These are phyloP conservation scores for Acorus gramineus DNA, from an alignment of 106 monocot genomes.

Conservation along the genomic window DNA sequence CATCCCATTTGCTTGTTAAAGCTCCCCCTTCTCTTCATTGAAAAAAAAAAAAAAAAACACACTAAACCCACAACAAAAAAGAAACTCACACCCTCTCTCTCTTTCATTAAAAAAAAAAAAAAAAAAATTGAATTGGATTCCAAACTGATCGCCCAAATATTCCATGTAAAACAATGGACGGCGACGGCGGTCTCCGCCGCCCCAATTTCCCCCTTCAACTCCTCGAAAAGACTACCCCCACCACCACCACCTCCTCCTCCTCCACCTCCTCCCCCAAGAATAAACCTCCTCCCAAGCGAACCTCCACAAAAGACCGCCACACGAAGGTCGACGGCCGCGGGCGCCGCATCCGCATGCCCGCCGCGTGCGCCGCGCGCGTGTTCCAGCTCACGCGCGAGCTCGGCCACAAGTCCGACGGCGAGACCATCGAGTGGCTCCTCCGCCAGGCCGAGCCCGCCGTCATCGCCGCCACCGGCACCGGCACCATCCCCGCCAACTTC, in stretches of 20 bases:
- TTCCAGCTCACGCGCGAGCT: slow-evolving; percentile 78
- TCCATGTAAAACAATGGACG: no score
- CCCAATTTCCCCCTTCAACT: slow-evolving; percentile 86
- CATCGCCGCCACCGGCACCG: slow-evolving; percentile 80
- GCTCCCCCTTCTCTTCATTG: no score
- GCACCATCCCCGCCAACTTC: slow-evolving; percentile 90
- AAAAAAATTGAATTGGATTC: no score
- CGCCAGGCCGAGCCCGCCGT: slow-evolving; percentile 86
- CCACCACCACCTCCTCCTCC: background rate
- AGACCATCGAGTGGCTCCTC: slow-evolving; percentile 88
- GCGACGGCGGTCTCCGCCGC: slow-evolving; percentile 17
- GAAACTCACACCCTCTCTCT: no score
- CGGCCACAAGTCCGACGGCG: slow-evolving; percentile 80
- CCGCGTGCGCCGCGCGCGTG: slow-evolving; percentile 69
- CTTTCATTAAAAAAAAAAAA: no score
- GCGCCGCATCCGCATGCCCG: slow-evolving; percentile 82
- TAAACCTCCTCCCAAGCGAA: slow-evolving; percentile 60
- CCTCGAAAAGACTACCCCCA: slow-evolving; percentile 47
- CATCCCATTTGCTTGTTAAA: no score
- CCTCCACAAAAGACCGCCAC: slow-evolving; percentile 78
- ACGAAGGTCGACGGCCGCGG: slow-evolving; percentile 87
- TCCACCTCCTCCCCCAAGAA: slow-evolving; percentile 8
- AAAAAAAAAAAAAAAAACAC: no score
- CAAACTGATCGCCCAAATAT: no score
- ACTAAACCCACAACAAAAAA: no score